Evolutionary conservation across 2,329 filamentous ascomycete species (phyloP).

Genomic region (Aspergillus sojae): DNA sequence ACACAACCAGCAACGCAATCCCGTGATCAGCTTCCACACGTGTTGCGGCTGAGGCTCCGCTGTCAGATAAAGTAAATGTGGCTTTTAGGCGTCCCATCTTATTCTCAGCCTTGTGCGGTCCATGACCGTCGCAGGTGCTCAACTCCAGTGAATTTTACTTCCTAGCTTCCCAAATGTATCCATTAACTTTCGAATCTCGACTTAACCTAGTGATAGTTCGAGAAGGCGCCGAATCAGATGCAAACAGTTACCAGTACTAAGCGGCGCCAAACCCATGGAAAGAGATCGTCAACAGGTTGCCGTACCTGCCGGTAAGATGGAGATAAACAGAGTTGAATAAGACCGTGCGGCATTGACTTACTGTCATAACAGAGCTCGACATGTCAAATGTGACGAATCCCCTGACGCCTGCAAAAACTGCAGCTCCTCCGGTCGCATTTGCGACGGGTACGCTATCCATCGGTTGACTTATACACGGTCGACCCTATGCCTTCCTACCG

Average conservation of each 20-base stretch:
- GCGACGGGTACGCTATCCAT: conserved; percentile 40
- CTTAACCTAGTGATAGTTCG: too few relatives aligned
- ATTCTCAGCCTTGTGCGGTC: too few relatives aligned
- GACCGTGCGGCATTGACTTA: neutral
- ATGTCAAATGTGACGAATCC: conserved; percentile 43
- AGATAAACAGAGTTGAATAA: neutral
- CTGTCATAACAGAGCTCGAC: conserved; percentile 18
- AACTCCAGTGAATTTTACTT: accelerated
- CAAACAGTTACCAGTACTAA: too few relatives aligned
- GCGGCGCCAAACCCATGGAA: neutral
- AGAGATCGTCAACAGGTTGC: conserved; percentile 8
- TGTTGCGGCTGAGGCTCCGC: too few relatives aligned
- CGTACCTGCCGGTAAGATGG: conserved; percentile 8
- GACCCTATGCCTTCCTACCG: neutral
- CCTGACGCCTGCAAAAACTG: conserved; percentile 42
- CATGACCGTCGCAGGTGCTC: too few relatives aligned
- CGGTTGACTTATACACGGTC: neutral
- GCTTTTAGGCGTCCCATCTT: too few relatives aligned
- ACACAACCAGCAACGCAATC: too few relatives aligned
- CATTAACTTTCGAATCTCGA: too few relatives aligned
- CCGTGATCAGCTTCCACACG: accelerated
- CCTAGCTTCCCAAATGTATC: too few relatives aligned
- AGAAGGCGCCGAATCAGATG: too few relatives aligned
- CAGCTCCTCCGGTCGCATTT: conserved; percentile 37
- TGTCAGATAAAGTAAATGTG: too few relatives aligned